Conservation (phyloP, 192 early-diverging fungal genomes). For the Gaertneriomyces semiglobifer region DNA sequence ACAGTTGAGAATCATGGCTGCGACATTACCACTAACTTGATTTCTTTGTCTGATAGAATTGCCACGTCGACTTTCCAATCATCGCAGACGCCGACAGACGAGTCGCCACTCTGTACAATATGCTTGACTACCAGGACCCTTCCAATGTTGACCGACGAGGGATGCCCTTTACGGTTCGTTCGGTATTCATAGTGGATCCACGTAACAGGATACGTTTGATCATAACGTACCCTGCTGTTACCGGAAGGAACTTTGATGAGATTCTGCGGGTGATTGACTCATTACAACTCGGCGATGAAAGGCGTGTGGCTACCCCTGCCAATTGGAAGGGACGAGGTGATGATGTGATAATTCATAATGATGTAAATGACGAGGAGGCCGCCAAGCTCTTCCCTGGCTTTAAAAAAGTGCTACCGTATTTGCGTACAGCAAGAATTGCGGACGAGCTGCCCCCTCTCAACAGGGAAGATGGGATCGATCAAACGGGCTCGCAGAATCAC, state of each 20-base stretch:
- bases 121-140: conserved; percentile 93
- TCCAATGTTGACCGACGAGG: conserved; percentile 85
- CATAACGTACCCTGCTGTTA: conserved; percentile 90
- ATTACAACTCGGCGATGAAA: conserved; percentile 83
- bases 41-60: conserved; percentile 45
- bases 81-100: conserved; percentile 86
- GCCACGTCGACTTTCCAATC: conserved; percentile 82
- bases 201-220: conserved; percentile 84
- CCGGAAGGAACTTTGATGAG: conserved; percentile 95
- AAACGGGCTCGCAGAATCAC: too few species aligned
- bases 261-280: conserved; percentile 91
- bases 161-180: conserved; percentile 92
- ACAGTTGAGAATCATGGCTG: conserved; percentile 2
- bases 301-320: conserved; percentile 89
- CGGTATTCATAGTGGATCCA: conserved; percentile 94
- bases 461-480: too few species aligned
- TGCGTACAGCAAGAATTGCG: conserved; percentile 55
- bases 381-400: conserved; percentile 74
- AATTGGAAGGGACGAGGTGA: conserved; percentile 86
- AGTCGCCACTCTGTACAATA: conserved; percentile 89
- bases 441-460: background rate
- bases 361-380: conserved; percentile 78
- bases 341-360: conserved; percentile 85
- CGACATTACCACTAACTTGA: background rate
- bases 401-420: conserved; percentile 77